Evolutionary conservation across 352 stramenopile species (phyloP).

Genomic region (Phytophthora citricola): DNA sequence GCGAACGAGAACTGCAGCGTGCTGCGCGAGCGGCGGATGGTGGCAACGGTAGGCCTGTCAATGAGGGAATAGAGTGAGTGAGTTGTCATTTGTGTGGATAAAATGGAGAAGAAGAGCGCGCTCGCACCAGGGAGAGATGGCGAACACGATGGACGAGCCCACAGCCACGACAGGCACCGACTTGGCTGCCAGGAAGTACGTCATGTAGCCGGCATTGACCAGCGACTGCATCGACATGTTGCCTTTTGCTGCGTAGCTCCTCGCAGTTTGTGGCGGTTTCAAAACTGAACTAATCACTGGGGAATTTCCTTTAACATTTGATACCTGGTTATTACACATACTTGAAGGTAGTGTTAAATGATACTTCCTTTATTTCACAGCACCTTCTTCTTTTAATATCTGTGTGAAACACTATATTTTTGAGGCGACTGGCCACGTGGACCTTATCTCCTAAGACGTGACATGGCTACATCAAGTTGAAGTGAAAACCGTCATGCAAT

Average conservation of each 20-base stretch:
- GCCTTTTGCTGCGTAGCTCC: slow-evolving; percentile 16
- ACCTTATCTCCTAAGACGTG: slow-evolving; percentile 5
- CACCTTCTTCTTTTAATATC: not conserved
- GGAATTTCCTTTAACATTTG: not conserved
- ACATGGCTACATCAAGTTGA: slow-evolving; percentile 25
- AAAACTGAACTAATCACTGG: slow-evolving; percentile 1
- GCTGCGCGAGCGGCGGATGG: slow-evolving; percentile 68
- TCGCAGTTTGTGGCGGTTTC: slow-evolving; percentile 10
- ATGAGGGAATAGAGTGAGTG: not conserved
- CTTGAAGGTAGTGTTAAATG: not conserved
- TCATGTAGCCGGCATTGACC: slow-evolving; percentile 72
- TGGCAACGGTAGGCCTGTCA: slow-evolving; percentile 61
- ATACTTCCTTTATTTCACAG: not conserved
- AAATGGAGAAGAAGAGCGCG: too few species aligned
- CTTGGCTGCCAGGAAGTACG: slow-evolving; percentile 69
- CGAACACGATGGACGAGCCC: slow-evolving; percentile 69
- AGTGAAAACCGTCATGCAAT: not conserved
- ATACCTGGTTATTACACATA: slow-evolving; percentile 1
- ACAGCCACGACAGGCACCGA: slow-evolving; percentile 68
- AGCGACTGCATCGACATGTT: slow-evolving; percentile 70
- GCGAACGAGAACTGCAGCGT: slow-evolving; percentile 83
- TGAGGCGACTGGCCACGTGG: slow-evolving; percentile 10
- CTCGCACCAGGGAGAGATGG: slow-evolving; percentile 66
- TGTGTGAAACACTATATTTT: not conserved
- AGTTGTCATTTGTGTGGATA: not conserved